Evolutionary conservation across 257 asterid genomes (phyloP).

Genomic region (Fraxinus pennsylvanica): DNA sequence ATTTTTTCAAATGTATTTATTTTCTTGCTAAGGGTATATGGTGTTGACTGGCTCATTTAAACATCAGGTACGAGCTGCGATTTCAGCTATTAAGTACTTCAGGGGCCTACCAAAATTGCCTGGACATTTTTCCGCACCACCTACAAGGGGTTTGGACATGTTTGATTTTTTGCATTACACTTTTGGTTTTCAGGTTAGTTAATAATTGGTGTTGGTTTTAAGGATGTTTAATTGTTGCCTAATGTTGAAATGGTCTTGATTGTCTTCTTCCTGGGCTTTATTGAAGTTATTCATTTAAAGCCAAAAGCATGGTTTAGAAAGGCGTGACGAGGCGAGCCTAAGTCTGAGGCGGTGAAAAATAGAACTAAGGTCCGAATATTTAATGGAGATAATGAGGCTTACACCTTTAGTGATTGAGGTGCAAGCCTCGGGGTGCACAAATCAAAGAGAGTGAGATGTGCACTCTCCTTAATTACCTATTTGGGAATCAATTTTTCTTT

Average conservation of each 20-base stretch:
- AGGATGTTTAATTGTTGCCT: constrained; percentile 4
- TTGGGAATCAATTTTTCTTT: no score
- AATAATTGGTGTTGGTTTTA: constrained; percentile 18
- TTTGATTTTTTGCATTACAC: constrained; percentile 77
- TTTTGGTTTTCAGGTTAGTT: constrained; percentile 91
- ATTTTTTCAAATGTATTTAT: constrained; percentile 6
- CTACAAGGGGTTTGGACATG: constrained; percentile 71
- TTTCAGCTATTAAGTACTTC: constrained; percentile 72
- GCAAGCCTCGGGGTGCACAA: no score
- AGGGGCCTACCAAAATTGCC: constrained; percentile 87
- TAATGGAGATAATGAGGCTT: no score
- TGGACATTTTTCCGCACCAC: constrained; percentile 56
- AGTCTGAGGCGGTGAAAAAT: no score
- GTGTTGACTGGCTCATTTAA: constrained; percentile 27
- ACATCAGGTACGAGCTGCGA: constrained; percentile 80
- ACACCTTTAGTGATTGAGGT: no score
- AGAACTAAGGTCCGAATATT: no score
- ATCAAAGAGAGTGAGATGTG: no score
- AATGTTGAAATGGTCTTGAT: constrained; percentile 15
- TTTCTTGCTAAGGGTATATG: constrained; percentile 11
- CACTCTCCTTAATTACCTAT: no score
- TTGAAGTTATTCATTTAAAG: neutral
- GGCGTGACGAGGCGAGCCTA: no score
- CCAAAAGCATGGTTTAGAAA: neutral
- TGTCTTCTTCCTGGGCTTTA: neutral